Conservation (phyloP, 805 yeast species). For the Yarrowia yakushimensis region DNA sequence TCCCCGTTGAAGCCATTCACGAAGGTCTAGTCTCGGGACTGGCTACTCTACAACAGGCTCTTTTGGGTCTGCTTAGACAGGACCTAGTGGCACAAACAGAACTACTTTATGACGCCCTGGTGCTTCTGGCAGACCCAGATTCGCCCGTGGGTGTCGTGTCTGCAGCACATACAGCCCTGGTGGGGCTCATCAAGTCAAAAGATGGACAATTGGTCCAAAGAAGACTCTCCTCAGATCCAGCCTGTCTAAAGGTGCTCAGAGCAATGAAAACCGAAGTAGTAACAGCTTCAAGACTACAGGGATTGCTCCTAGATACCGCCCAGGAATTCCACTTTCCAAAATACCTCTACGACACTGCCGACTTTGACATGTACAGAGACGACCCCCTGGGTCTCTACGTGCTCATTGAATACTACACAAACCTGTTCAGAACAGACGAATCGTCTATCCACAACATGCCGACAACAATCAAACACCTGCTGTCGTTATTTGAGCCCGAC, state of each 20-base stretch:
- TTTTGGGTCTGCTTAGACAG: not conserved
- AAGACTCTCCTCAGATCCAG: not conserved
- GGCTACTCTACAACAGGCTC: not conserved
- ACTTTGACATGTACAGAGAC: not conserved
- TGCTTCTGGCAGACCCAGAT: not conserved
- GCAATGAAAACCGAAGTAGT: slow-evolving; percentile 12
- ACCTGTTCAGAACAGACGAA: not conserved
- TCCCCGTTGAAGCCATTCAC: slow-evolving; percentile 1
- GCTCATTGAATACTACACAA: slow-evolving; percentile 9
- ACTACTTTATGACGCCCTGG: not conserved
- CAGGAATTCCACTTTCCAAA: not conserved
- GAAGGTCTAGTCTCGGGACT: not conserved
- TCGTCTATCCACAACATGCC: not conserved
- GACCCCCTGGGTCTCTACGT: slow-evolving; percentile 20
- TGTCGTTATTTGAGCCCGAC: slow-evolving; percentile 7
- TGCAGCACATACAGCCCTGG: slow-evolving; percentile 8
- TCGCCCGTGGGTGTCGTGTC: slow-evolving; percentile 7
- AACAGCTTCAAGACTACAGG: slow-evolving; percentile 1
- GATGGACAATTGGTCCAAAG: not conserved
- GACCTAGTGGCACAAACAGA: slow-evolving; percentile 10
- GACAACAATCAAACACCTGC: not conserved
- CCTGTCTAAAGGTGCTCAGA: not conserved
- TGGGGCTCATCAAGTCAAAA: not conserved
- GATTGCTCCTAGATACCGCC: not conserved
- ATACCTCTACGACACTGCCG: not conserved